These are phyloP conservation scores for Dalbergia oliveri DNA, from an alignment of 306 rosid species.

Conservation along the genomic window DNA sequence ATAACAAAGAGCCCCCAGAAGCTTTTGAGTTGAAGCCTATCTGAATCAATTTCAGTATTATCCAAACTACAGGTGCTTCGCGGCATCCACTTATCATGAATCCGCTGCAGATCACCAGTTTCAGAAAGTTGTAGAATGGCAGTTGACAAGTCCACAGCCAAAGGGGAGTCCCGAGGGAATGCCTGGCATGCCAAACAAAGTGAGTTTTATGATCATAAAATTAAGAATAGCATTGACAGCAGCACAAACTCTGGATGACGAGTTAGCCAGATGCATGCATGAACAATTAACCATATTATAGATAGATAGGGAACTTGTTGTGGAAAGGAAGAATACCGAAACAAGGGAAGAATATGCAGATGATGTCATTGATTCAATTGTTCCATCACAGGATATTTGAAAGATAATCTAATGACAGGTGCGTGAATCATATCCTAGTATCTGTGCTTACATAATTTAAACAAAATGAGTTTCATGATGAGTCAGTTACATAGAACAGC, in stretches of 20 bases:
- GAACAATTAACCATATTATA: slow-evolving; percentile 14
- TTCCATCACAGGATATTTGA: neutral
- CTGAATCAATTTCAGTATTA: slow-evolving; percentile 66
- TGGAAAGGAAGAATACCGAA: slow-evolving; percentile 23
- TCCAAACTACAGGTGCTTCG: slow-evolving; percentile 66
- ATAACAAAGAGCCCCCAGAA: slow-evolving; percentile 93
- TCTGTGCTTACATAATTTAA: slow-evolving; percentile 15
- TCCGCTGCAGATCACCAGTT: slow-evolving; percentile 93
- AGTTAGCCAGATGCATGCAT: neutral
- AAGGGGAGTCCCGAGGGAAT: slow-evolving; percentile 91
- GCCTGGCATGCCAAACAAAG: slow-evolving; percentile 61
- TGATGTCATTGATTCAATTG: neutral
- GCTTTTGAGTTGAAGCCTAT: slow-evolving; percentile 82
- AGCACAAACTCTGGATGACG: slow-evolving; percentile 28
- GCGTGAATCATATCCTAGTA: neutral
- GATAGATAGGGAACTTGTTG: neutral
- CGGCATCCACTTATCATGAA: slow-evolving; percentile 91
- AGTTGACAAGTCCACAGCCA: slow-evolving; percentile 90
- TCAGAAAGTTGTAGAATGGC: slow-evolving; percentile 93
- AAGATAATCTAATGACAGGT: too few relatives aligned
- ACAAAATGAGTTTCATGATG: slow-evolving; percentile 19
- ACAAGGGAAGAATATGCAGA: slow-evolving; percentile 24
- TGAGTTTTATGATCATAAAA: neutral
- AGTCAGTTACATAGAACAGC: neutral
- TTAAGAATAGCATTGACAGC: neutral